Evolutionary conservation across 148 eudicot genomes (phyloP), one percentile per base, ranked within the genome.

Genomic region (Gaultheria prostrata): DNA sequence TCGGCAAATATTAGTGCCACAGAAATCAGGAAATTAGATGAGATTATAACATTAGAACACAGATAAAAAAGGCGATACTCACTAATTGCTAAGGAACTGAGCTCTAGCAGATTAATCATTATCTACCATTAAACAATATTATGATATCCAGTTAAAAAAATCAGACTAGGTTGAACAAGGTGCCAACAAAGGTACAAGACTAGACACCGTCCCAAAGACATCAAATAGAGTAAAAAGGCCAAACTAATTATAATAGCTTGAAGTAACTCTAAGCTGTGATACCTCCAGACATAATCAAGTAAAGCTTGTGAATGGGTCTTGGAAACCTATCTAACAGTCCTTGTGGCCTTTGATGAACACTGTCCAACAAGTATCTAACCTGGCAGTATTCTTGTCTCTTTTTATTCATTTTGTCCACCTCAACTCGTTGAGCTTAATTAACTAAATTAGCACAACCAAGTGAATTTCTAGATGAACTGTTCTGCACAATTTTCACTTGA

Each of bases 81-180:
- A 30, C 35, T 8, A 18, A 72, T 82, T 18, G 13, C 5, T 20
- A 82, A 30, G 56, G 53, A 67, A 9, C 35, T 30, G 28, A 80
- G 46, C 54, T 63, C n/a, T 14, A 43, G 20, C 14, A 43, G 63
- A 28, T 46, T 46, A 74, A 67, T 49, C 26, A 69, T 46, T 11
- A 69, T 26, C 28, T 69, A 28, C 4, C 46, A 69, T 71, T 71
- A 46, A 14, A 30, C 9, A 69, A 20, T 12, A 39, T 39, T 61
- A 45, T 43, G 39, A n/a, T 79, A 48, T 33, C 54, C 48, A 28
- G 20, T 4, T 14, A 6, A 77, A 21, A 0, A 76, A 78, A 15
- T 32, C 59, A 54, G 67, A 54, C 81, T 54, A 32, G 80, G 81
- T 78, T 18, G 81, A 78, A 78, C 8, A 54, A 54, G 24, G 13